phyloP scores from a whole-genome alignment of 2,329 filamentous ascomycete genomes.

The Xylaria digitata region DNA sequence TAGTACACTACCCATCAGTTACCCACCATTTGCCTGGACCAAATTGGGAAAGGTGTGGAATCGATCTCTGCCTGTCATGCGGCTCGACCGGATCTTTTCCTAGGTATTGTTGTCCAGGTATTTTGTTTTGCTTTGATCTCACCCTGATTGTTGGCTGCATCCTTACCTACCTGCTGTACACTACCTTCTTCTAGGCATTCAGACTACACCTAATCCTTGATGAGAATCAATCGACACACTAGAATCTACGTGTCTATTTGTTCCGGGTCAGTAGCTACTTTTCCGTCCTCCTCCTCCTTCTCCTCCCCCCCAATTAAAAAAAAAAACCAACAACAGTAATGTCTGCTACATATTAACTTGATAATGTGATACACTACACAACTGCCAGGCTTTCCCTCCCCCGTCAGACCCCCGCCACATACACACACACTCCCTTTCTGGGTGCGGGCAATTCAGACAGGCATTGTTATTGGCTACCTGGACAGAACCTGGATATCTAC shows the following conservation, averaged over 20 bases:
- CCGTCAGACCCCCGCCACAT: too few species aligned
- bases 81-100: conserved; percentile 24
- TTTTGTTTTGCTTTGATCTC: conserved; percentile 4
- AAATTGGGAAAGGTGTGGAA: conserved; percentile 27
- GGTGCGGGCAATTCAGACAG: conserved; percentile 13
- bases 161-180: neutral
- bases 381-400: too few species aligned
- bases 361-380: neutral
- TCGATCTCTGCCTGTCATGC: conserved; percentile 23
- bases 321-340: too few species aligned
- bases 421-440: conserved; percentile 12
- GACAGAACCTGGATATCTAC: conserved; percentile 18
- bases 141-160: conserved; percentile 11
- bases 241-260: too few species aligned
- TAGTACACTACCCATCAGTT: neutral
- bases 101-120: neutral
- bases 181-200: neutral
- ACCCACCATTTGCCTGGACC: neutral
- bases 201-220: too few species aligned
- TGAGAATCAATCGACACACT: too few species aligned
- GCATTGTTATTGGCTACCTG: conserved; percentile 25
- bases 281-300: too few species aligned
- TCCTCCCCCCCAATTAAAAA: neutral
- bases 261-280: too few species aligned
- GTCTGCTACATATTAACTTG: too few species aligned